Conservation (phyloP, 2,329 filamentous ascomycete species). For the Calonectria naviculata region DNA sequence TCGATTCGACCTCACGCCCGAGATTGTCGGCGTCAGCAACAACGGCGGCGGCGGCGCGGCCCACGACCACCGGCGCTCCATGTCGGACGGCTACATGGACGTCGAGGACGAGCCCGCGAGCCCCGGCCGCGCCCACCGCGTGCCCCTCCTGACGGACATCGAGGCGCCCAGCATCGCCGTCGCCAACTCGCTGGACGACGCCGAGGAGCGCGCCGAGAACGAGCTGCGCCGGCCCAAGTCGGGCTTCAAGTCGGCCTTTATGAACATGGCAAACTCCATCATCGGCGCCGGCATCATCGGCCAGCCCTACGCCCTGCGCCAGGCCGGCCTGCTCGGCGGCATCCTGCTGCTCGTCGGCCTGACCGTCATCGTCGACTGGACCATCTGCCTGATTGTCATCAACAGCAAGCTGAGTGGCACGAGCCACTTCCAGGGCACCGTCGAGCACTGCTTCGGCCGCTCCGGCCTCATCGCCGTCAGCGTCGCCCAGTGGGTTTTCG, state of each 20-base stretch:
- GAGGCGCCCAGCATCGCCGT: constrained; percentile 83
- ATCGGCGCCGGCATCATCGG: constrained; percentile 83
- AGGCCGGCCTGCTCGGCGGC: constrained; percentile 88
- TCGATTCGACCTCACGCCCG: constrained; percentile 73
- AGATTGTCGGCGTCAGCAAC: constrained; percentile 49
- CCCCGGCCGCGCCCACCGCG: constrained; percentile 62
- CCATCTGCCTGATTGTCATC: constrained; percentile 94
- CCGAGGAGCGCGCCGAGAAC: constrained; percentile 58
- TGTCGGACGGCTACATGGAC: constrained; percentile 59
- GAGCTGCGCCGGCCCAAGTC: constrained; percentile 80
- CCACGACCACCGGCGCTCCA: constrained; percentile 28
- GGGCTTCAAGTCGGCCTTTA: constrained; percentile 87
- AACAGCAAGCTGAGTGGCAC: constrained; percentile 97
- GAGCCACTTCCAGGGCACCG: constrained; percentile 94
- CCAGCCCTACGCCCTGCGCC: constrained; percentile 95
- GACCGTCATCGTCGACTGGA: constrained; percentile 94
- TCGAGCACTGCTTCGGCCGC: constrained; percentile 94
- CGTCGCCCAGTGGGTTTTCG: constrained; percentile 96
- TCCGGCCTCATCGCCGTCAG: constrained; percentile 88
- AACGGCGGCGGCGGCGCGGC: constrained; percentile 27
- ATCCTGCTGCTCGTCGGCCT: constrained; percentile 81
- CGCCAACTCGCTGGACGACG: constrained; percentile 62
- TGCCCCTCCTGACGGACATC: constrained; percentile 84
- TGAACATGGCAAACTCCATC: constrained; percentile 99
- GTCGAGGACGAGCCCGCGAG: constrained; percentile 56